These are phyloP conservation scores for Eimeria nieschulzi DNA, from an alignment of 169 alveolate species.

Conservation along the genomic window DNA sequence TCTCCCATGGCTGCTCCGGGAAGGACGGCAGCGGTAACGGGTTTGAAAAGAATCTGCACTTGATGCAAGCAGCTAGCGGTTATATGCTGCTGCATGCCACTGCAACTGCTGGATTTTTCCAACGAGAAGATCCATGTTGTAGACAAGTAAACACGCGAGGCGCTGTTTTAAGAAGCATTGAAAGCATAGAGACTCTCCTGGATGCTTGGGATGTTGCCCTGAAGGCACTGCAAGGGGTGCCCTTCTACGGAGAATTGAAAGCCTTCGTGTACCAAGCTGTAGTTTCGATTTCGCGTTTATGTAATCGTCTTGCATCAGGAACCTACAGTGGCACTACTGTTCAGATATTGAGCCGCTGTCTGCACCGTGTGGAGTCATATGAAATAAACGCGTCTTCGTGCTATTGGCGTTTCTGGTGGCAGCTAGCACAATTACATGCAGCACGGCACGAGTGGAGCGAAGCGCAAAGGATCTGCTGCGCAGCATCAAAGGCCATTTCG, in stretches of 20 bases:
- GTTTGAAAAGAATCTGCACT: background rate
- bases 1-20: too few species aligned
- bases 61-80: slow-evolving; percentile 39
- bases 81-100: slow-evolving; percentile 19
- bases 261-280: slow-evolving; percentile 13
- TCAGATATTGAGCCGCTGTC: slow-evolving; percentile 5
- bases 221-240: background rate
- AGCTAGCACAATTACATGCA: background rate
- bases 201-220: background rate
- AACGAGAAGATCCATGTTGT: slow-evolving; percentile 25
- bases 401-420: slow-evolving; percentile 55
- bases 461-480: slow-evolving; percentile 20
- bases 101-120: slow-evolving; percentile 32
- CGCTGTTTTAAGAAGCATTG: slow-evolving; percentile 11
- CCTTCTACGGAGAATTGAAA: background rate
- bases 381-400: background rate
- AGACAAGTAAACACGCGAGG: slow-evolving; percentile 14
- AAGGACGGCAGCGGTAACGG: too few species aligned
- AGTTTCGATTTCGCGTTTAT: background rate
- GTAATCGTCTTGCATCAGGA: slow-evolving; percentile 8
- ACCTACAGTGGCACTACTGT: slow-evolving; percentile 32
- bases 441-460: slow-evolving; percentile 16
- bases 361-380: slow-evolving; percentile 14
- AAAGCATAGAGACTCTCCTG: background rate
- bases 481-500: slow-evolving; percentile 33